Evolutionary conservation across 2,329 filamentous ascomycete species (phyloP), one percentile per base, ranked within the genome.

Genomic region (Phaeosphaeriaceae sp.): DNA sequence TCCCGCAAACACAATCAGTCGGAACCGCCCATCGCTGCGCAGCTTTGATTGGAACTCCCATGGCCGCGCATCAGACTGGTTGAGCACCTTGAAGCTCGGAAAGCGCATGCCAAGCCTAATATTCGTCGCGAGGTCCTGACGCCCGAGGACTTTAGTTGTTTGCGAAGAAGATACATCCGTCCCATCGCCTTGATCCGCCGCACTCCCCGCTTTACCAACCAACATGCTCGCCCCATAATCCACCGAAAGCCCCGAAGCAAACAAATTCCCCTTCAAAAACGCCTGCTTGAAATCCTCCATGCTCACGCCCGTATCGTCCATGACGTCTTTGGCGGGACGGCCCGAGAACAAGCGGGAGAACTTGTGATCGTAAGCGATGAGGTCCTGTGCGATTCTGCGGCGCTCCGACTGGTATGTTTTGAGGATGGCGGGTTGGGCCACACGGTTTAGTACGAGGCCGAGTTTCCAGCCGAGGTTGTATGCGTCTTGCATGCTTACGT

Each of bases 401-500:
- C 87, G 75, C 60, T 84, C 82, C 0, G 73, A 73, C 28, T 81
- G 71, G 53, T 83, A 84, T 1, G 81, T 83, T 48, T 76, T 75
- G 1, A 84, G 69, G 13, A 83, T 74, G 0, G 66, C 63, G 0
- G 71, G 70, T 7, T 73, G 57, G 1, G 72, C 66, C 8, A 72
- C 53, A 4, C 76, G 74, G 21, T 76, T 79, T 17, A 83, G 66
- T 0, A 82, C 81, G 21, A 76, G 64, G 0, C 75, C 77, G 2
- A 84, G 66, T 61, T 85, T 85, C 82, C 82, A 84, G 21, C 79
- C 81, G 0, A 85, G 73, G 55, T 84, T 85, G 68, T 77, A 84
- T 4, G 77, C 73, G 65, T 90, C 87, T 59, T 88, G 86, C 83
- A 90, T 87, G 23, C 79, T 83, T 2, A 88, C 82, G 58, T 90